Evolutionary conservation across 2,329 filamentous ascomycete genomes (phyloP), one percentile per base, ranked within the genome.

Genomic region (Pleoardoris graminearum): DNA sequence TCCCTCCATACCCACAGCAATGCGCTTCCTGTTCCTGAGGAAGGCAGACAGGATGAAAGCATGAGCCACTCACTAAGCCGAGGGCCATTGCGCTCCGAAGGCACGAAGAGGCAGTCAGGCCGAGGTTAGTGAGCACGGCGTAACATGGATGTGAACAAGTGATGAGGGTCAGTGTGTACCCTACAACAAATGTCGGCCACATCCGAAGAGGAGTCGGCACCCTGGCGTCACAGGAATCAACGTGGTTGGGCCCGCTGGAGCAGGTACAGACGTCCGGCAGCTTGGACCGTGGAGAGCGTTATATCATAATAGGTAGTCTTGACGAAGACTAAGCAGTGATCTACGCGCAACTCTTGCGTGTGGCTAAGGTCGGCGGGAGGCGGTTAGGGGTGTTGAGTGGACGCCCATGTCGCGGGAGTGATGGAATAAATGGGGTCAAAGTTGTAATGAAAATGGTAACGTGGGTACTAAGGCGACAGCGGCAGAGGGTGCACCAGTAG

Each of bases 31-130:
- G 44, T 47, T 41, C 46, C 36, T 55, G 48, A 41, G 30, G 22
- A 51, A 53, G 50, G 50, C 46, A 50, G 43, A 27, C 33, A 48
- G 29, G 50, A 42, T 36, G 29, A 27, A 29, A 22, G 46, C 42
- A 53, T 36, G 33, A 53, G 33, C 43, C 50, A 42, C 48, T 17
- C 42, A 37, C 35, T 48, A 21, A 56, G 53, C 53, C 51, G 50
- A 59, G 25, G 47, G 46, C 37, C 30, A 46, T 44, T 42, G 25
- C 48, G 39, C 44, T 44, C 38, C 22, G 39, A 39, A 54, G 56
- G 50, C 41, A 48, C 14, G 23, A 38, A 32, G 35, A 50, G 53
- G 48, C 51, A 25, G 39, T 29, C 38, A 50, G 50, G 53, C 33
- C 38, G 29, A 41, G 39, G 50, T 43, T 45, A 48, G 38, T 36